Evolutionary conservation across 1,139 yeast species (phyloP).

Genomic region (Diutina pseudorugosa): DNA sequence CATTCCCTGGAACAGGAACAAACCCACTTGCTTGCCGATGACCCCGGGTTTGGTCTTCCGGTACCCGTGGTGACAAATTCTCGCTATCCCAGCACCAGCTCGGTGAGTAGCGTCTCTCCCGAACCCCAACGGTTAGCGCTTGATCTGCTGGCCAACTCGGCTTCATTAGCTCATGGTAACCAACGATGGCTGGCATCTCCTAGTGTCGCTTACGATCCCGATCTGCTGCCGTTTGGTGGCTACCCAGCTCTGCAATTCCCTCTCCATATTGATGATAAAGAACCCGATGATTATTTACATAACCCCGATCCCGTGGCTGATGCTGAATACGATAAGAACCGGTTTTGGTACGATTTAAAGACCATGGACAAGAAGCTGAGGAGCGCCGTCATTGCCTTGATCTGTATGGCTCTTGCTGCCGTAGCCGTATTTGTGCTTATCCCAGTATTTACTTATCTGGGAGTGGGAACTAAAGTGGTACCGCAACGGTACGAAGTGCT

Average conservation of each 20-base stretch:
- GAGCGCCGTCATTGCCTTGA: slow-evolving; percentile 13
- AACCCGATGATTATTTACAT: slow-evolving; percentile 18
- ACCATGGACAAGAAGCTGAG: slow-evolving; percentile 14
- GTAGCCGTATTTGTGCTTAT: slow-evolving; percentile 13
- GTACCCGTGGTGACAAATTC: no score
- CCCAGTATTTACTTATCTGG: slow-evolving; percentile 16
- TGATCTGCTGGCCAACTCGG: no score
- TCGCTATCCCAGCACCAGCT: background rate
- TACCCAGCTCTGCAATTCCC: slow-evolving; percentile 18
- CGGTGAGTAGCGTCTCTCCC: background rate
- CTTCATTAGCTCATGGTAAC: background rate
- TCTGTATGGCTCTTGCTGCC: slow-evolving; percentile 11
- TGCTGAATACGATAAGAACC: slow-evolving; percentile 16
- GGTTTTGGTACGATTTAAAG: slow-evolving; percentile 15
- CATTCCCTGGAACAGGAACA: background rate
- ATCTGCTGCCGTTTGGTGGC: slow-evolving; percentile 16
- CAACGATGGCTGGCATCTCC: background rate
- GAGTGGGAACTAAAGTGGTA: slow-evolving; percentile 9
- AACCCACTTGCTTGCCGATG: no score
- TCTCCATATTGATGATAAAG: slow-evolving; percentile 16
- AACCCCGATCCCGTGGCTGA: slow-evolving; percentile 19
- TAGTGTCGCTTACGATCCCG: background rate
- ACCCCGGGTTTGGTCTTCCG: no score
- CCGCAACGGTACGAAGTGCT: slow-evolving; percentile 32
- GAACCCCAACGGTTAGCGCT: background rate